Conservation (phyloP, 2,329 filamentous ascomycete species). For the Stachybotrys echinatus region DNA sequence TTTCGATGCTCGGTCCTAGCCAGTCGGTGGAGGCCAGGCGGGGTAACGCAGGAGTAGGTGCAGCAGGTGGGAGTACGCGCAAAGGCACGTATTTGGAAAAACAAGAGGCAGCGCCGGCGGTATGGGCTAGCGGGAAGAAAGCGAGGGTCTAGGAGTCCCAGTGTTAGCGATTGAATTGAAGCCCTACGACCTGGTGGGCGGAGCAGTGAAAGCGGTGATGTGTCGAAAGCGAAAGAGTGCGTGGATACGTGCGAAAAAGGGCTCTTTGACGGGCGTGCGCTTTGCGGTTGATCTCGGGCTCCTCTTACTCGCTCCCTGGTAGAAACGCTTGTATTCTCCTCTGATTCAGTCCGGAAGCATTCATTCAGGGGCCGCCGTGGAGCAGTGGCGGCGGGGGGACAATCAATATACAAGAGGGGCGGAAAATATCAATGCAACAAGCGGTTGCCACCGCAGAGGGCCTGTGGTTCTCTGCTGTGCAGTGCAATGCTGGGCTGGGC, state of each 20-base stretch:
- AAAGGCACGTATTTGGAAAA: too few relatives aligned
- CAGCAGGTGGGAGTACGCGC: neutral
- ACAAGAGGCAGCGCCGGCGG: neutral
- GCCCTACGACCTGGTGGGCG: neutral
- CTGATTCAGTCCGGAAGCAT: neutral
- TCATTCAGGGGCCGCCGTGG: neutral
- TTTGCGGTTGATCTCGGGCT: too few relatives aligned
- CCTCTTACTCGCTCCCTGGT: too few relatives aligned
- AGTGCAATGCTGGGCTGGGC: too few relatives aligned
- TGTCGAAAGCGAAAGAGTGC: neutral
- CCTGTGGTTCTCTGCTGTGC: too few relatives aligned
- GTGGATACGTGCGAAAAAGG: neutral
- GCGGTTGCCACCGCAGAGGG: too few relatives aligned
- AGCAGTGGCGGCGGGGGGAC: neutral
- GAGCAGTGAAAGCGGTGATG: neutral
- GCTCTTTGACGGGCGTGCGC: too few relatives aligned
- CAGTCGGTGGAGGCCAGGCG: neutral
- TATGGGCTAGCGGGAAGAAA: neutral
- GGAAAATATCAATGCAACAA: neutral
- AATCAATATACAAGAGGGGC: neutral
- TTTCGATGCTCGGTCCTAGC: neutral
- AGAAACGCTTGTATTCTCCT: too few relatives aligned
- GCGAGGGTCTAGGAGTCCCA: neutral
- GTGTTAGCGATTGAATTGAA: neutral
- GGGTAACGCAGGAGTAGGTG: neutral